phyloP scores from a whole-genome alignment of 2,329 filamentous ascomycete species.

The Fonsecaea erecta region DNA sequence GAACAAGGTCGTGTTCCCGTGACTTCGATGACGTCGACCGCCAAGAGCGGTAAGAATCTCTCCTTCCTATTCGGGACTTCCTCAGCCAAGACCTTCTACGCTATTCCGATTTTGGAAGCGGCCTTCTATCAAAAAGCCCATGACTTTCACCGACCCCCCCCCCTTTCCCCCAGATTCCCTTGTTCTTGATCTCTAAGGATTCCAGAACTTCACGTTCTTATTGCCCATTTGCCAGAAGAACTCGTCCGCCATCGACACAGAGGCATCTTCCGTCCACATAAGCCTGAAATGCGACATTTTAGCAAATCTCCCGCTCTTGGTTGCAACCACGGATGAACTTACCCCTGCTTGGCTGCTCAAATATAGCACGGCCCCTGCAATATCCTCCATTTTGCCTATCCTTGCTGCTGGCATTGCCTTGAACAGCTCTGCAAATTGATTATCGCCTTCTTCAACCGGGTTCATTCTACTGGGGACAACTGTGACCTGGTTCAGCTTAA shows the following conservation, averaged over 20 bases:
- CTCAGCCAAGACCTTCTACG: neutral
- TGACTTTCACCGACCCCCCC: conserved; percentile 5
- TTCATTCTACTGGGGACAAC: conserved; percentile 54
- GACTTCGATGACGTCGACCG: neutral
- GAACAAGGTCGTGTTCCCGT: neutral
- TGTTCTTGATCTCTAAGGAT: neutral
- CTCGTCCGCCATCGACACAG: conserved; percentile 49
- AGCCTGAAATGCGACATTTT: conserved; percentile 37
- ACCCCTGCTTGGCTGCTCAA: conserved; percentile 50
- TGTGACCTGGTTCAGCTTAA: conserved; percentile 31
- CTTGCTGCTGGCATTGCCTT: conserved; percentile 48
- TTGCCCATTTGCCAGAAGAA: conserved; percentile 49
- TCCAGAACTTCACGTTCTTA: conserved; percentile 19
- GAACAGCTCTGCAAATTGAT: conserved; percentile 50
- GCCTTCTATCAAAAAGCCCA: conserved; percentile 9
- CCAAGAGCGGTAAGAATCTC: neutral
- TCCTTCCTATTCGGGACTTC: conserved; percentile 10
- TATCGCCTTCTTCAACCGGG: conserved; percentile 47
- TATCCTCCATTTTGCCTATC: conserved; percentile 48
- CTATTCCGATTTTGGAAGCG: neutral
- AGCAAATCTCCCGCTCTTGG: neutral
- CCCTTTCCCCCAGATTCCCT: neutral
- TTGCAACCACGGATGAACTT: conserved; percentile 30
- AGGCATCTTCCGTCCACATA: conserved; percentile 50
- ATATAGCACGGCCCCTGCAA: conserved; percentile 52